Evolutionary conservation across 2,329 filamentous ascomycete genomes (phyloP), one percentile per base, ranked within the genome.

Genomic region (Cryphonectria nitschkei): DNA sequence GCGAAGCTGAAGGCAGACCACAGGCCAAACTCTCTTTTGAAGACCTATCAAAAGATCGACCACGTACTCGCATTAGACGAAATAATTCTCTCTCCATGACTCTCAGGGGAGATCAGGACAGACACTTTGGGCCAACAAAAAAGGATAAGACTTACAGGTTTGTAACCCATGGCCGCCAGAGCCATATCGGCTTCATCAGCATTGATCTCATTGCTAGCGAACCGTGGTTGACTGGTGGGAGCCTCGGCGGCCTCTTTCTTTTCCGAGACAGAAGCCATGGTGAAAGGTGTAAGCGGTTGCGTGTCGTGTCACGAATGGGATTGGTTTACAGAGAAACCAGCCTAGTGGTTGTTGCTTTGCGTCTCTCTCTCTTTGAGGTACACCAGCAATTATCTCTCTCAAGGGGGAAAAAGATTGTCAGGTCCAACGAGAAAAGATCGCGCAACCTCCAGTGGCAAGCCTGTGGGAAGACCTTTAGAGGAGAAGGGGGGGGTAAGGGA

Each of bases 1-100:
- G 87, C 87, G 75, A 89, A 90, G 68, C 86, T 89, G 78, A 90
- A 88, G 73, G 77, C 79, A 14, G 86, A 87, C 73, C 87, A 88
- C 19, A 86, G 79, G 69, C 87, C 87, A 69, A 89, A 89, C 75
- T 89, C 86, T 73, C 87, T 84, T 78, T 87, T 87, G 80, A 88
- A 88, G 68, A 88, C 87, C 78, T 85, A 75, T 39, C 43, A 58
- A 2, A 22, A 64, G 37, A 14, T 2, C 39, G 8, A 29, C 34
- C 37, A 43, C 22, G 11, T 11, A 16, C 9, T 14, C 8, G n/a
- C 61, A n/a, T 64, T 29, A 64, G 61, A 43, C 32, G 26, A 43
- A 37, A 26, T 22, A 62, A 16, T 43, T 16, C 41, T 43, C 41
- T 43, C 41, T 43, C 34, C 19, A 14, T 22, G 4, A 22, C 4